phyloP scores from a whole-genome alignment of 768 basidiomycete species.

The Boletus edulis region DNA sequence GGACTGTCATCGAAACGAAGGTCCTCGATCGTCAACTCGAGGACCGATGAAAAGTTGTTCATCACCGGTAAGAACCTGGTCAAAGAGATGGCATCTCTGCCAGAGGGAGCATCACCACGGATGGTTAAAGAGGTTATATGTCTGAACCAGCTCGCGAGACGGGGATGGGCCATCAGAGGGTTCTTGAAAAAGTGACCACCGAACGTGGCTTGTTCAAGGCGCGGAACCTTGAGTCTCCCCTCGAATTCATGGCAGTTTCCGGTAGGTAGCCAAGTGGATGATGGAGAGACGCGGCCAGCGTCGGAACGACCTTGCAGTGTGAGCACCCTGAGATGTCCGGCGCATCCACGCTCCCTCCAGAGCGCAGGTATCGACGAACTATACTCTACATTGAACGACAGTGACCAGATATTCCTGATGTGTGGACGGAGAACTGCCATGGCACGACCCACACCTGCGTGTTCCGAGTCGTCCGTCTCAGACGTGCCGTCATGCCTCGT shows the following conservation, averaged over 20 bases:
- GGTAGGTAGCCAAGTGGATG: background rate
- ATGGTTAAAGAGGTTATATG: slow-evolving; percentile 3
- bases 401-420: slow-evolving; percentile 2
- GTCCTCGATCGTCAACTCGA: slow-evolving; percentile 4
- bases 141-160: slow-evolving; percentile 6
- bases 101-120: background rate
- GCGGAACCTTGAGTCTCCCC: slow-evolving; percentile 3
- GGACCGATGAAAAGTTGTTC: slow-evolving; percentile 1
- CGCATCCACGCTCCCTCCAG: slow-evolving; percentile 6
- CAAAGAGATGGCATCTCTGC: background rate
- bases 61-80: slow-evolving; percentile 3
- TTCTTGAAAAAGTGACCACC: slow-evolving; percentile 6
- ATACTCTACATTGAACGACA: slow-evolving; percentile 6
- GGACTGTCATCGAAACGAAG: slow-evolving; percentile 1
- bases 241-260: background rate
- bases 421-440: slow-evolving; percentile 5
- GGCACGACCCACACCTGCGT: background rate
- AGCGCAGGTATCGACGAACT: slow-evolving; percentile 1
- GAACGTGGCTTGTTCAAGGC: background rate
- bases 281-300: too few species aligned
- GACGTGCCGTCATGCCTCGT: slow-evolving; percentile 1
- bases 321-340: slow-evolving; percentile 1
- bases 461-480: slow-evolving; percentile 1
- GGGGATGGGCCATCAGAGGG: background rate
- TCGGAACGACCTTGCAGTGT: background rate